Conservation (phyloP, 2,329 filamentous ascomycete species). For the Calonectria hongkongensis region DNA sequence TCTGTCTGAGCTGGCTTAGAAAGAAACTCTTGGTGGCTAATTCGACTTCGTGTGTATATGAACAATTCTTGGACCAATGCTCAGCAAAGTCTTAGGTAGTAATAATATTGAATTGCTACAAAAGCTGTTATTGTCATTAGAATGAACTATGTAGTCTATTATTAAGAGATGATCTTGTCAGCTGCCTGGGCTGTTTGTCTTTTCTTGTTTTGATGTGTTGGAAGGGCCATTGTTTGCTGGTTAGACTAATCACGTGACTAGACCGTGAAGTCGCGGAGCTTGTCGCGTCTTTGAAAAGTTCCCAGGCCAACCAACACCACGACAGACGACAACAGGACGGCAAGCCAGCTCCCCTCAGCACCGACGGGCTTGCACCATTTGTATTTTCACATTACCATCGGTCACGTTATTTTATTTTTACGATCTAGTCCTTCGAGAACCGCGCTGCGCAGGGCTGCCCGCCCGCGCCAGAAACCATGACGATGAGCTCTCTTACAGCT, state of each 20-base stretch:
- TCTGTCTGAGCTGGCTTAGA: constrained; percentile 12
- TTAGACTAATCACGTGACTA: constrained; percentile 46
- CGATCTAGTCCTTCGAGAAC: neutral
- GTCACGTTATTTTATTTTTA: neutral
- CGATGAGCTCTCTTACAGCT: constrained; percentile 58
- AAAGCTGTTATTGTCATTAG: neutral
- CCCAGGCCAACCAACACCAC: constrained; percentile 36
- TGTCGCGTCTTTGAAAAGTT: constrained; percentile 56
- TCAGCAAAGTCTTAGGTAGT: neutral
- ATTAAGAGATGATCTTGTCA: too few relatives aligned
- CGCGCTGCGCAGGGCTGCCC: constrained; percentile 44
- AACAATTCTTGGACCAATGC: constrained; percentile 17
- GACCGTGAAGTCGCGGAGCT: constrained; percentile 46
- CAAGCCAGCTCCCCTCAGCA: constrained; percentile 13
- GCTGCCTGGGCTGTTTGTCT: too few relatives aligned
- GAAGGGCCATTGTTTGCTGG: neutral
- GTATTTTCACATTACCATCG: neutral
- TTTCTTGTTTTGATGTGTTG: neutral
- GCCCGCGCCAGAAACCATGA: constrained; percentile 48
- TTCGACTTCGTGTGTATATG: constrained; percentile 12
- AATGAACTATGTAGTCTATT: too few relatives aligned
- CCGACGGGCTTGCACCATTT: neutral
- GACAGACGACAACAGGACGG: constrained; percentile 34
- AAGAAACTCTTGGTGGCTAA: neutral
- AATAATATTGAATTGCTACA: too few relatives aligned